Conservation (phyloP, 306 rosid species). For the Hippophae tibetana region DNA sequence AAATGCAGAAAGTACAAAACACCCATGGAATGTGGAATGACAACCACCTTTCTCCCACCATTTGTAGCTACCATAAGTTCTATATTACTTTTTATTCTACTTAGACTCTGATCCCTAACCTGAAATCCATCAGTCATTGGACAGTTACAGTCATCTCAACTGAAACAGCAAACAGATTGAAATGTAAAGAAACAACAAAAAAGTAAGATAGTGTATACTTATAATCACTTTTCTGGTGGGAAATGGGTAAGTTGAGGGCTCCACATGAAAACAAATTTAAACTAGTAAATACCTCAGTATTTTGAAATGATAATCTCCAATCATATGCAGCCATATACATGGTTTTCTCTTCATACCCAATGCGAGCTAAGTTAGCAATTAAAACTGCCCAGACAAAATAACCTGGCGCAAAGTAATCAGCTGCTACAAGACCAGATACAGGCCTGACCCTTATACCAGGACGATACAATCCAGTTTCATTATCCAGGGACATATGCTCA, state of each 20-base stretch:
- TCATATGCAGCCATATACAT: constrained; percentile 91
- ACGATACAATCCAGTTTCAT: constrained; percentile 73
- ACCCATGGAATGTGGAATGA: constrained; percentile 84
- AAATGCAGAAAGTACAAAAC: constrained; percentile 74
- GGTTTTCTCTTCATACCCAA: constrained; percentile 81
- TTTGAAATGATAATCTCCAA: constrained; percentile 80
- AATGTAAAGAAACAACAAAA: not conserved
- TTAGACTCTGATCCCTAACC: constrained; percentile 66
- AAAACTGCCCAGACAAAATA: constrained; percentile 90
- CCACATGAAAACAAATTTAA: constrained; percentile 3
- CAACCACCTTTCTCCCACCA: constrained; percentile 72
- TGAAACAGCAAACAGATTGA: not conserved
- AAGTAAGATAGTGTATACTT: not conserved
- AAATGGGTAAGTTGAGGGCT: constrained; percentile 2
- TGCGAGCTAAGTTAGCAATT: constrained; percentile 83
- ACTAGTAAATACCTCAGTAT: constrained; percentile 58
- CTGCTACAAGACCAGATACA: constrained; percentile 92
- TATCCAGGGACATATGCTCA: constrained; percentile 79
- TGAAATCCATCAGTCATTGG: constrained; percentile 27
- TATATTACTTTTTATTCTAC: constrained; percentile 68
- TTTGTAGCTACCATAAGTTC: constrained; percentile 76
- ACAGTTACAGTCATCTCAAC: not conserved
- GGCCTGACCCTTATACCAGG: constrained; percentile 74
- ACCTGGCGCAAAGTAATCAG: constrained; percentile 90
- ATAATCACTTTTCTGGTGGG: constrained; percentile 6